Evolutionary conservation across 2,329 filamentous ascomycete genomes (phyloP).

Genomic region (Sclerotinia glacialis): DNA sequence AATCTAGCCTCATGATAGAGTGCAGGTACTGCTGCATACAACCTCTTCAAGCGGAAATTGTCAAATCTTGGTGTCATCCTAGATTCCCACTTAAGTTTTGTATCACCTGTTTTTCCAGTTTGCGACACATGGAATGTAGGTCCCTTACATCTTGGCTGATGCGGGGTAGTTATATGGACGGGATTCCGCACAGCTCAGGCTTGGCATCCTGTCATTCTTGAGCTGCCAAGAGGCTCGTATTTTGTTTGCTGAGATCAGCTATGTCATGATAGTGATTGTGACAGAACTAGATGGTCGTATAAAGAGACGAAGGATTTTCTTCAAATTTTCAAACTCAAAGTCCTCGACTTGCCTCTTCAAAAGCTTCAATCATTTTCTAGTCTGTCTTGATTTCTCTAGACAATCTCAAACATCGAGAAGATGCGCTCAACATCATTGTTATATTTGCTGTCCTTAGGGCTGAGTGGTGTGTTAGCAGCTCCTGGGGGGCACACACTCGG

Average conservation of each 20-base stretch:
- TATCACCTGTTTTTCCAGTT: conserved; percentile 1
- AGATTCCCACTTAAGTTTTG: neutral
- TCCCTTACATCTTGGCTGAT: conserved; percentile 14
- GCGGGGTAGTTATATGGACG: conserved; percentile 16
- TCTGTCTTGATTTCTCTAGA: neutral
- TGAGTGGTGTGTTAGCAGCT: conserved; percentile 14
- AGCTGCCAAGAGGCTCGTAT: conserved; percentile 20
- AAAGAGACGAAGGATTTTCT: neutral
- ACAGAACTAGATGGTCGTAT: neutral
- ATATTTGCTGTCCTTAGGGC: conserved; percentile 12
- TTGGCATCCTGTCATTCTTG: conserved; percentile 16
- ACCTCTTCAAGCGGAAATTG: conserved; percentile 1
- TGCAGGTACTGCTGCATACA: neutral
- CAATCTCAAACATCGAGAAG: neutral
- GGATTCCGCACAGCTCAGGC: conserved; percentile 7
- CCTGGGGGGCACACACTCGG: conserved; percentile 10
- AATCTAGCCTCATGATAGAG: conserved; percentile 4
- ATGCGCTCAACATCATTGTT: conserved; percentile 16
- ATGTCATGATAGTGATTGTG: neutral
- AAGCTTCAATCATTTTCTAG: neutral
- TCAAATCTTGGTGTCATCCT: neutral
- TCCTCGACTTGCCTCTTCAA: neutral
- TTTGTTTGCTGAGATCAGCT: conserved; percentile 15
- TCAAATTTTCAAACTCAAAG: neutral
- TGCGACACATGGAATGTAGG: conserved; percentile 14